These are phyloP conservation scores for Gonapodya sp. DNA, from an alignment of 192 early-diverging fungal genomes.

Conservation along the genomic window DNA sequence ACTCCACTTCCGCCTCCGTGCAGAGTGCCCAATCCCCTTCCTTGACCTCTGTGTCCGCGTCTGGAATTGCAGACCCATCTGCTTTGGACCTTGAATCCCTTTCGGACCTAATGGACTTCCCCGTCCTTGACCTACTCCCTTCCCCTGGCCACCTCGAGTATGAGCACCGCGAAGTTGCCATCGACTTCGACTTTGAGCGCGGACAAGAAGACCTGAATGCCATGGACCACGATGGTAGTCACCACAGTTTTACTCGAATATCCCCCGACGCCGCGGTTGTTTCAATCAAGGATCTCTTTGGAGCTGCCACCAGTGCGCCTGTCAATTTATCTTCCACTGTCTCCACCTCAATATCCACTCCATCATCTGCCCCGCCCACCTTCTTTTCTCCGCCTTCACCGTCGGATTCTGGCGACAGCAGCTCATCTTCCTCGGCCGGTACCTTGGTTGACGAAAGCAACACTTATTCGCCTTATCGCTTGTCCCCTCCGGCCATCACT, in stretches of 20 bases:
- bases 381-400: not conserved
- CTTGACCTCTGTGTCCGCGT: too few relatives aligned
- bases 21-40: too few relatives aligned
- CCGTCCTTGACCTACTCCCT: not conserved
- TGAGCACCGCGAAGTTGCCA: not conserved
- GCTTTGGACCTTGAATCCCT: not conserved
- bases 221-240: not conserved
- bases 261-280: not conserved
- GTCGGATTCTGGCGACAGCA: not conserved
- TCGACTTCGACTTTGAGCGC: not conserved
- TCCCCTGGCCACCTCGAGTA: not conserved
- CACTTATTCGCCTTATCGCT: too few relatives aligned
- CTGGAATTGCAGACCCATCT: too few relatives aligned
- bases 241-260: not conserved
- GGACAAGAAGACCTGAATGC: not conserved
- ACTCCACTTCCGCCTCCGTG: too few relatives aligned
- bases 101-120: not conserved
- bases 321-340: not conserved
- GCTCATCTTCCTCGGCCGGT: not conserved
- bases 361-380: not conserved
- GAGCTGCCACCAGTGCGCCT: not conserved
- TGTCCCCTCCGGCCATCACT: too few relatives aligned
- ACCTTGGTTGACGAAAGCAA: too few relatives aligned
- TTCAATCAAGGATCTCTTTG: not conserved
- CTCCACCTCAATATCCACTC: not conserved